phyloP scores from a whole-genome alignment of 176 grass and related monocot species.

The Coix lacrymajobi region DNA sequence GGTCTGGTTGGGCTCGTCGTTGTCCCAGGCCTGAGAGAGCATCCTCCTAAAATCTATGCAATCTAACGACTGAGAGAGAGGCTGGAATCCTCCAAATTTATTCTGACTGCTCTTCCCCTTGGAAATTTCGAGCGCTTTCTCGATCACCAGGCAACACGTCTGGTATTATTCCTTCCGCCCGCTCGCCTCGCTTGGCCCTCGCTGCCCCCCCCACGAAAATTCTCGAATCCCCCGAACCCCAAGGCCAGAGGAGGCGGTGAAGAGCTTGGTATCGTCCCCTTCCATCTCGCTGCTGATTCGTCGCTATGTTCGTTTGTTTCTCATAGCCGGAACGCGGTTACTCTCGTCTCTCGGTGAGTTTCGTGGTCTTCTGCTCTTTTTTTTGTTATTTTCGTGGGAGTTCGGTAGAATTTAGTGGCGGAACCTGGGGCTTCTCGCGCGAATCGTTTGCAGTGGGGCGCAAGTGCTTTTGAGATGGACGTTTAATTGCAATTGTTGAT shows the following conservation, averaged over 20 bases:
- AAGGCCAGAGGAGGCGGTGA: background rate
- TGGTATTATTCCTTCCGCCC: conserved; percentile 8
- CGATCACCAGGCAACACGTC: conserved; percentile 19
- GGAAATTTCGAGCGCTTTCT: conserved; percentile 9
- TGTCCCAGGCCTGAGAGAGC: background rate
- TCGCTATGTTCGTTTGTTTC: background rate
- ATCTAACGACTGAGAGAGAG: background rate
- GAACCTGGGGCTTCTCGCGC: background rate
- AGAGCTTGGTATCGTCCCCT: background rate
- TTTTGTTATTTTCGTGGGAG: background rate
- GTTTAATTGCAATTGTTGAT: background rate
- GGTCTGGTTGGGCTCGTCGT: background rate
- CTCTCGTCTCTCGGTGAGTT: conserved; percentile 15
- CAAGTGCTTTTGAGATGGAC: background rate
- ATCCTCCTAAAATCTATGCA: background rate
- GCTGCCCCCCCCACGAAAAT: background rate
- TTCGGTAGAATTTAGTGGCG: background rate
- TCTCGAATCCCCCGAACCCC: background rate
- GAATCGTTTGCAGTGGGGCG: background rate
- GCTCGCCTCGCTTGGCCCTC: background rate
- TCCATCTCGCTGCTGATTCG: background rate
- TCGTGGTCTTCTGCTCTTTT: background rate
- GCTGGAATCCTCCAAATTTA: background rate
- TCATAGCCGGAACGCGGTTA: background rate
- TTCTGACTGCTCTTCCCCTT: background rate